A percentile compares a stretch with the other conserved stretches of the same genome.
Evolutionary conservation across 345 rosid genomes (phyloP).

Genomic region (Microcos paniculata): DNA sequence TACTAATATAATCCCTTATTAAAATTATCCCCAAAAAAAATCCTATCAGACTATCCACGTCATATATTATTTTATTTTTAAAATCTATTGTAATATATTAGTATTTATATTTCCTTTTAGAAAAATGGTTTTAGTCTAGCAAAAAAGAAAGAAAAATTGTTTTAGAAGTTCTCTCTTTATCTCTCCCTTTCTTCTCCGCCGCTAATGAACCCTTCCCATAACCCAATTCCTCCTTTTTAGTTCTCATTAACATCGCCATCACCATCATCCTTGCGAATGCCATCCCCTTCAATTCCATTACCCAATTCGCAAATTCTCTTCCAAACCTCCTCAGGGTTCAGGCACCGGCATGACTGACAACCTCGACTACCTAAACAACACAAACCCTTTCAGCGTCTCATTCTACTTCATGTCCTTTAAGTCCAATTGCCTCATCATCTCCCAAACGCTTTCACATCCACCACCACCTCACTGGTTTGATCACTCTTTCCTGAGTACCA

Average conservation of each 20-base stretch:
- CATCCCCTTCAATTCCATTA: constrained; percentile 81
- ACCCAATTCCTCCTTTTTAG: not conserved
- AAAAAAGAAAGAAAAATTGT: too few species aligned
- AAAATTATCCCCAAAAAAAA: too few species aligned
- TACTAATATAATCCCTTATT: too few species aligned
- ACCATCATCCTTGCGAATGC: constrained; percentile 9
- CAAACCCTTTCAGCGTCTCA: constrained; percentile 59
- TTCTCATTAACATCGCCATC: not conserved
- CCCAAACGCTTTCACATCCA: constrained; percentile 76
- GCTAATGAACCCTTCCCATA: too few species aligned
- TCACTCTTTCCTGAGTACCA: constrained; percentile 48
- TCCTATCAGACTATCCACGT: too few species aligned
- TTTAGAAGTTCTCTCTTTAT: too few species aligned
- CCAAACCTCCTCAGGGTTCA: constrained; percentile 61
- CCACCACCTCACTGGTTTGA: constrained; percentile 40
- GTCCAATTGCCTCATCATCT: constrained; percentile 72
- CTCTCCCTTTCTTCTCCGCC: too few species aligned
- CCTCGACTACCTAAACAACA: constrained; percentile 75
- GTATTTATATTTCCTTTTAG: too few species aligned
- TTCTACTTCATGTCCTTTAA: constrained; percentile 77
- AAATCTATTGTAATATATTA: too few species aligned
- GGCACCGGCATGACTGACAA: constrained; percentile 83
- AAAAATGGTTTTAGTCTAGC: too few species aligned
- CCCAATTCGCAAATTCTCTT: constrained; percentile 67
- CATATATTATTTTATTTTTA: too few species aligned